phyloP scores from a whole-genome alignment of 1,139 yeast genomes.

The Chernovozyma sophiae-reginae region DNA sequence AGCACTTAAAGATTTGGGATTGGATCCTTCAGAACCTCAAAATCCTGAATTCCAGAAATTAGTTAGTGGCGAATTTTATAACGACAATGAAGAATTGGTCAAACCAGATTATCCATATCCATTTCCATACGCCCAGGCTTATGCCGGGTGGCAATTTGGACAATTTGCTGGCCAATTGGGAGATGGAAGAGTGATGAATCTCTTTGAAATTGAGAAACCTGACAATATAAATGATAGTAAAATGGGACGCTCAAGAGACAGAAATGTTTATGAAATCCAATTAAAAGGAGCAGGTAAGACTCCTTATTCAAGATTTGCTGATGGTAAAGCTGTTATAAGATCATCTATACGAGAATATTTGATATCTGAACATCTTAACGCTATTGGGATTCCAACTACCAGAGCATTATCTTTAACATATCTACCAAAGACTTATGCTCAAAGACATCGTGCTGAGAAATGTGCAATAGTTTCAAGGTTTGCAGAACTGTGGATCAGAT shows the following conservation, averaged over 20 bases:
- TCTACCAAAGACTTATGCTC: conserved; percentile 74
- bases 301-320: conserved; percentile 92
- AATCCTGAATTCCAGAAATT: conserved; percentile 48
- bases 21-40: conserved; percentile 36
- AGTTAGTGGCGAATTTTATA: conserved; percentile 57
- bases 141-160: conserved; percentile 97
- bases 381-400: conserved; percentile 83
- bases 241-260: too few species aligned
- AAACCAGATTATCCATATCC: conserved; percentile 37
- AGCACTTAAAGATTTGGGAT: conserved; percentile 61
- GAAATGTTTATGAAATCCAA: conserved; percentile 60
- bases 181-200: conserved; percentile 84
- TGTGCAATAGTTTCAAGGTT: conserved; percentile 85
- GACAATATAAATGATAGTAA: conserved; percentile 8
- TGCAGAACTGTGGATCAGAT: conserved; percentile 82
- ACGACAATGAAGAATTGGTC: conserved; percentile 22
- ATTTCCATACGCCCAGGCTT: conserved; percentile 84
- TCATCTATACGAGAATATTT: conserved; percentile 86
- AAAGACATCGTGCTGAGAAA: conserved; percentile 65
- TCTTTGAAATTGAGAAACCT: conserved; percentile 59
- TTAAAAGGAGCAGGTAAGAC: conserved; percentile 90
- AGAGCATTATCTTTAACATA: conserved; percentile 72
- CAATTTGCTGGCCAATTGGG: conserved; percentile 96
- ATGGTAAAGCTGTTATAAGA: conserved; percentile 89
- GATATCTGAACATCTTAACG: conserved; percentile 75